A percentile compares a stretch with the other conserved stretches of the same genome.
These are phyloP conservation scores for Trematosphaeria pertusa DNA, from an alignment of 2,329 filamentous ascomycete species.

Conservation along the genomic window DNA sequence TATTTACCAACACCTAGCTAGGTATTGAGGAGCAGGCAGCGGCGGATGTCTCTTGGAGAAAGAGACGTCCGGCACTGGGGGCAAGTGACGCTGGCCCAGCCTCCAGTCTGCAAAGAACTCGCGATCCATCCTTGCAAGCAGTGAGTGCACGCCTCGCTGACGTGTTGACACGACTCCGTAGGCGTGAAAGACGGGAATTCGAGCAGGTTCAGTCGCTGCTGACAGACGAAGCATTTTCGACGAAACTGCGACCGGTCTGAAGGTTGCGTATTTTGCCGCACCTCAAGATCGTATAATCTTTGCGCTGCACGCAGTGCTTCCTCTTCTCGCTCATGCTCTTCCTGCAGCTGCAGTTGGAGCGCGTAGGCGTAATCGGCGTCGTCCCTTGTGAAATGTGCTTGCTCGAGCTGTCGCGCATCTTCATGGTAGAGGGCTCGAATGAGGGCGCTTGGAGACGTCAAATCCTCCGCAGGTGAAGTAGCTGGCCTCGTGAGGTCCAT, in stretches of 20 bases:
- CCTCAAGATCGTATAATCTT: no score
- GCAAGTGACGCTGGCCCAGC: not conserved
- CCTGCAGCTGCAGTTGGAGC: not conserved
- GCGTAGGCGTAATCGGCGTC: not conserved
- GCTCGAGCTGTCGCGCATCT: not conserved
- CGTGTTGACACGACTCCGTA: not conserved
- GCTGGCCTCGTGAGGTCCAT: not conserved
- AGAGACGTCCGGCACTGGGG: not conserved
- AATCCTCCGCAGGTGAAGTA: not conserved
- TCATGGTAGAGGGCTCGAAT: not conserved
- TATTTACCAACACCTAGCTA: no score
- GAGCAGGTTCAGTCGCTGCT: not conserved
- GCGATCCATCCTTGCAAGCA: not conserved
- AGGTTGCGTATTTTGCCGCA: no score
- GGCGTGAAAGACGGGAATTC: not conserved
- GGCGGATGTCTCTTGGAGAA: not conserved
- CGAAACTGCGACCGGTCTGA: no score
- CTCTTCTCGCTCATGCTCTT: not conserved
- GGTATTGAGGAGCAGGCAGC: not conserved
- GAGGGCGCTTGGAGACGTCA: not conserved
- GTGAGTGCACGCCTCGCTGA: not conserved
- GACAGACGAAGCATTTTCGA: not conserved
- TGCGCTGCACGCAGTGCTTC: no score
- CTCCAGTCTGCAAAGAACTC: not conserved
- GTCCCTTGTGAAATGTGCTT: not conserved